Evolutionary conservation across 148 eudicot genomes (phyloP).

Genomic region (Chenopodium quinoa): DNA sequence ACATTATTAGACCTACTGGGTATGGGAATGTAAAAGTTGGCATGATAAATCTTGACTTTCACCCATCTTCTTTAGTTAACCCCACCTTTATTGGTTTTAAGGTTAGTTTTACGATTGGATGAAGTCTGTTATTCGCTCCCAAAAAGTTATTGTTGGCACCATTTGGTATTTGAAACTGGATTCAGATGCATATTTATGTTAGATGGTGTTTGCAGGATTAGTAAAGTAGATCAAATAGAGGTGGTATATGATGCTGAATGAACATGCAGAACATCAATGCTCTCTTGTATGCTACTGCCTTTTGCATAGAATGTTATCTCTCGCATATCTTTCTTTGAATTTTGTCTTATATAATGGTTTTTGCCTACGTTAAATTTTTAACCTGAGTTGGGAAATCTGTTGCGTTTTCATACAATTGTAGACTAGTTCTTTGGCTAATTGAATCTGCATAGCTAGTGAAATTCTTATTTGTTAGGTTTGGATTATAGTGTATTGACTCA

Average conservation of each 20-base stretch:
- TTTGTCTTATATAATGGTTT: neutral
- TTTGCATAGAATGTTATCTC: neutral
- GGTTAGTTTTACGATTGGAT: neutral
- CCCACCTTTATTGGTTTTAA: neutral
- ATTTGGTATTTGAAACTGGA: neutral
- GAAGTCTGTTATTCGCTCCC: neutral
- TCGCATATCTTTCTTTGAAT: neutral
- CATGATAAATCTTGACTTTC: neutral
- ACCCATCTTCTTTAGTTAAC: neutral
- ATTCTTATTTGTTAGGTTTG: too few relatives aligned
- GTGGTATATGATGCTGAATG: neutral
- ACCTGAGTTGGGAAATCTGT: neutral
- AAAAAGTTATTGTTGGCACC: neutral
- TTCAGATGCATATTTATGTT: neutral
- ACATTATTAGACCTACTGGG: neutral
- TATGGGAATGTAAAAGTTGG: neutral
- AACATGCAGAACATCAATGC: neutral
- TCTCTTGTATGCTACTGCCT: neutral
- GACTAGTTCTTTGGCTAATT: neutral
- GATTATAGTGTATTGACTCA: too few relatives aligned
- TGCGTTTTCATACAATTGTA: neutral
- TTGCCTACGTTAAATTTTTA: neutral
- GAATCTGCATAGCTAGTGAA: too few relatives aligned
- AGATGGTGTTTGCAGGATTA: neutral
- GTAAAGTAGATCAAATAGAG: neutral